These are phyloP conservation scores for Flueggea neowawraea DNA, from an alignment of 441 rosid species.

Conservation along the genomic window DNA sequence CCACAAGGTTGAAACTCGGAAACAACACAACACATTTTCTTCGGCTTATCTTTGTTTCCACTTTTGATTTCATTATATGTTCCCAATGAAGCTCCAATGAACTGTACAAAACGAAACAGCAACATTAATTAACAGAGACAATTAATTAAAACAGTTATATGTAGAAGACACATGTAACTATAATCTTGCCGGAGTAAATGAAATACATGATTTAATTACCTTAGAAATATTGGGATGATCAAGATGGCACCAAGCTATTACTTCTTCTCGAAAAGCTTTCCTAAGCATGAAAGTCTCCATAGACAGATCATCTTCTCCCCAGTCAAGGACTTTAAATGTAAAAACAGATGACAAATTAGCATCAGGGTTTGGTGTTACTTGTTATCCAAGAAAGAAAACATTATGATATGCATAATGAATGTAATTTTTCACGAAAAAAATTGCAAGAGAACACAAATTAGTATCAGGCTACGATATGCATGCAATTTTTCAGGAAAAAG, in stretches of 20 bases:
- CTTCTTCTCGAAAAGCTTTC: constrained; percentile 22
- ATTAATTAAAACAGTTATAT: no score
- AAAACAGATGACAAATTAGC: no score
- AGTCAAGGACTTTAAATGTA: constrained; percentile 27
- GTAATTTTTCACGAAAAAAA: no score
- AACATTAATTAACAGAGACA: no score
- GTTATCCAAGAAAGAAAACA: no score
- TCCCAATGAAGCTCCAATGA: constrained; percentile 24
- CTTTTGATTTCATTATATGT: neutral
- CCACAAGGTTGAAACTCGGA: constrained; percentile 20
- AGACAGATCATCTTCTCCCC: constrained; percentile 23
- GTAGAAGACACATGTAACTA: neutral
- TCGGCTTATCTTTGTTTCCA: neutral
- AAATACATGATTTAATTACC: constrained; percentile 2
- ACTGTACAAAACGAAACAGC: constrained; percentile 3
- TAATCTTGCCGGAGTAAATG: neutral
- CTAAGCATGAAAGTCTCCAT: constrained; percentile 18
- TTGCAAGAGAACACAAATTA: no score
- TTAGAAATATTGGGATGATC: constrained; percentile 28
- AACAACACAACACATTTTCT: constrained; percentile 8
- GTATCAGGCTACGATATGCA: no score
- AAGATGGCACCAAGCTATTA: constrained; percentile 23
- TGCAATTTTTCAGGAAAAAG: no score
- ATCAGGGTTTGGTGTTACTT: no score
- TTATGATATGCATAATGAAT: no score